Percentiles rank a stretch among this genome's conserved stretches.
Evolutionary conservation across 768 basidiomycete species (phyloP).

Genomic region (Serendipita sp.): DNA sequence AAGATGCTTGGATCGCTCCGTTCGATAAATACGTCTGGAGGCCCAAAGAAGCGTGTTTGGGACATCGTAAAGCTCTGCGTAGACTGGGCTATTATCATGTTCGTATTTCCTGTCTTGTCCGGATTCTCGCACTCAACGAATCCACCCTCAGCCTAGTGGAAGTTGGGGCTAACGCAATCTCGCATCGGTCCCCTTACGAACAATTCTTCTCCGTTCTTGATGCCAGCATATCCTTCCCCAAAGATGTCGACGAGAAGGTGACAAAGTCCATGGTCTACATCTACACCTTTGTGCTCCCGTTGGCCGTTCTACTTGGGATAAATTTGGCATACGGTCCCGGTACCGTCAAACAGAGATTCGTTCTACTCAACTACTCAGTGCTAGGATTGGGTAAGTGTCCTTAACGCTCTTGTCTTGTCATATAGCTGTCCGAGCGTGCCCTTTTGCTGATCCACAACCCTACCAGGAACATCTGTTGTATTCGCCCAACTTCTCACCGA

Average conservation of each 20-base stretch:
- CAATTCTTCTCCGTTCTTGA: conserved; percentile 1
- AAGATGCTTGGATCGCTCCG: too few species aligned
- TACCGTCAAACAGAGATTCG: background rate
- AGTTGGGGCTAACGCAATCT: background rate
- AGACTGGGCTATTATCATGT: background rate
- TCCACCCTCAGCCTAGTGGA: background rate
- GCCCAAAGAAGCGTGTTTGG: background rate
- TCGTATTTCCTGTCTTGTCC: background rate
- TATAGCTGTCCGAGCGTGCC: too few species aligned
- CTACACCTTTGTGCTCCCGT: background rate
- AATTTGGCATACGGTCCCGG: background rate
- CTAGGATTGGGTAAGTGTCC: background rate
- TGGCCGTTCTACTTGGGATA: background rate
- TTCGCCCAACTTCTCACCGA: background rate
- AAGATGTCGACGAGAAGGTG: background rate
- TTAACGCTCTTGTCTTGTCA: too few species aligned
- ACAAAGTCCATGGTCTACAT: background rate
- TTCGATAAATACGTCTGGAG: too few species aligned
- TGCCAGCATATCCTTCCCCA: background rate
- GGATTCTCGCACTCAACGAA: background rate
- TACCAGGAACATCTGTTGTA: background rate
- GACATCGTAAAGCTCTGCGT: background rate
- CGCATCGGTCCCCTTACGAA: background rate
- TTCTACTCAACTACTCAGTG: background rate
- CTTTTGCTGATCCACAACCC: too few species aligned